Evolutionary conservation across 305 asterid species (phyloP).

Genomic region (Euphrasia arctica): DNA sequence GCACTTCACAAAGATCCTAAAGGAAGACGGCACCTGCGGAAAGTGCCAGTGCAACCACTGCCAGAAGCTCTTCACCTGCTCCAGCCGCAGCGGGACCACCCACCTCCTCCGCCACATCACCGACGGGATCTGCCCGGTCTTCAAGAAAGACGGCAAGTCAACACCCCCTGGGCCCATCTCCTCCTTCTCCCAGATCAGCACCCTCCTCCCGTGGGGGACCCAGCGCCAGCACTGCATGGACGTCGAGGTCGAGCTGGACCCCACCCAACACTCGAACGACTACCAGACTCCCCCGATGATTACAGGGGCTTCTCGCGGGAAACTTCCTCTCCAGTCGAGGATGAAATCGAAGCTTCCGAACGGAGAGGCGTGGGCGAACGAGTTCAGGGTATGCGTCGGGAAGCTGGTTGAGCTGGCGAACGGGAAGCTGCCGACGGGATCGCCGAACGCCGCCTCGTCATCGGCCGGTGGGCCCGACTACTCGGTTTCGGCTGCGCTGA

Average conservation of each 20-base stretch:
- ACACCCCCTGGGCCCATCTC: conserved; percentile 18
- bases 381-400: conserved; percentile 55
- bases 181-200: background rate
- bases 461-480: conserved; percentile 40
- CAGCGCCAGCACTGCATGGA: conserved; percentile 36
- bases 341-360: background rate
- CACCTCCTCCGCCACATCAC: conserved; percentile 79
- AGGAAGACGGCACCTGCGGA: conserved; percentile 66
- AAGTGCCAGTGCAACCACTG: conserved; percentile 80
- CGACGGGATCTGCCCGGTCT: conserved; percentile 62
- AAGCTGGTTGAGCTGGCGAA: conserved; percentile 67
- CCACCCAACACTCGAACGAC: background rate
- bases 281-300: conserved; percentile 22
- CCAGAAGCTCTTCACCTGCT: conserved; percentile 59
- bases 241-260: conserved; percentile 37
- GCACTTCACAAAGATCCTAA: conserved; percentile 67
- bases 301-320: conserved; percentile 35
- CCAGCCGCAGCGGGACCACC: conserved; percentile 71
- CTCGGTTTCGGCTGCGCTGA: conserved; percentile 60
- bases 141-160: conserved; percentile 41
- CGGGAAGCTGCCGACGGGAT: conserved; percentile 39
- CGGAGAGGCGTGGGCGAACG: conserved; percentile 49
- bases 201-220: conserved; percentile 42
- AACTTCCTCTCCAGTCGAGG: conserved; percentile 37
- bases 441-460: background rate